Base-by-base conservation (phyloP, 805 yeast genomes). In the Candida ovalis region DNA sequence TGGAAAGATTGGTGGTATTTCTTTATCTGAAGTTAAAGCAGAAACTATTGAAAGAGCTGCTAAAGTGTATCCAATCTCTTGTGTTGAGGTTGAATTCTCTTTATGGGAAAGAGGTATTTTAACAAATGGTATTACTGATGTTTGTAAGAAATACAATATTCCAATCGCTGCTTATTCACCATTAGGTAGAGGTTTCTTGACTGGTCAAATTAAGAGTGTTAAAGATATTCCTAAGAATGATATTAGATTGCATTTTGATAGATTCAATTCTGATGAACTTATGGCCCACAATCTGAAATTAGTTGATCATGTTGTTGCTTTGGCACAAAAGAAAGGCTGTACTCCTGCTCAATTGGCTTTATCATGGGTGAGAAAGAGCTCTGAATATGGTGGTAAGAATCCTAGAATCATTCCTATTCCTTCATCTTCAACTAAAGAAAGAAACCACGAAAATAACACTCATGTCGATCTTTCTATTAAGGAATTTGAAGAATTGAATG, bases 111-210 rank as follows among this genome's bases (percentile, higher is more conserved):
- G 79, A 40, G 87, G 85, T 15, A 76, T 84, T 35, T 60, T 81
- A 40, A 49, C 62, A 2, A 81, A 86, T 61, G 96, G 92, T 1
- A 73, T 86, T 19, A 76, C 83, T 52, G 78, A 74, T 3, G 74
- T 77, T 4, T 79, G 84, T 53, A 74, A 77, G 19, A 80, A 83
- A 51, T 66, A 74, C 30, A 72, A 72, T 15, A 77, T 90, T 47
- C 85, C 94, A 13, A 71, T 88, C 27, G 72, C 88, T 48, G 87
- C 90, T 23, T 90, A 90, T 67, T 85, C 96, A 27, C 97, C 97
- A 27, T 72, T 90, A 47, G 84, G 90, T 9, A 76, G 87, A 58
- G 97, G 96, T 1, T 70, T 84, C 51, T 73, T 90, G 46, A 82
- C 92, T 3, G 96, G 94, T 48, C 52, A 59, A 30, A 66, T 82